Percentiles rank a stretch among this genome's conserved stretches.
These are phyloP conservation scores for Mycosphaerella sp. DNA, from an alignment of 2,329 filamentous ascomycete genomes.

Conservation along the genomic window DNA sequence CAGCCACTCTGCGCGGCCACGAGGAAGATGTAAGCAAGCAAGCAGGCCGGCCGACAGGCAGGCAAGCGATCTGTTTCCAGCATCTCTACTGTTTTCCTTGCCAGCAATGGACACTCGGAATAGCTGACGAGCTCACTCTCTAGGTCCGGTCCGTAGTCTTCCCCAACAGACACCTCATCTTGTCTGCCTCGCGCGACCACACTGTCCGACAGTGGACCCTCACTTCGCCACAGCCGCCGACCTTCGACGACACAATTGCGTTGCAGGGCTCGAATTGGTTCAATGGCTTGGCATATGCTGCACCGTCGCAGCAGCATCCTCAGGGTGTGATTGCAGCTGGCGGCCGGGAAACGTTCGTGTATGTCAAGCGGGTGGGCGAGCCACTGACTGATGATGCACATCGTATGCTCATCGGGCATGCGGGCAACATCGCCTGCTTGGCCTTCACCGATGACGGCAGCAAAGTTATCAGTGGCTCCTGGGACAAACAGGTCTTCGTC, in stretches of 20 bases:
- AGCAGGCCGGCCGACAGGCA: not conserved
- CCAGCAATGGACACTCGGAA: not conserved
- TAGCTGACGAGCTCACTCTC: slow-evolving; percentile 17
- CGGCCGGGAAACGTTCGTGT: slow-evolving; percentile 87
- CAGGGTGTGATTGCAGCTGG: slow-evolving; percentile 80
- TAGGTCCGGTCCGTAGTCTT: slow-evolving; percentile 85
- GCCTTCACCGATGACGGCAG: slow-evolving; percentile 66
- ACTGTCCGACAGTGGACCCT: slow-evolving; percentile 83
- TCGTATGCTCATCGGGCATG: slow-evolving; percentile 77
- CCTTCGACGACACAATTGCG: slow-evolving; percentile 70
- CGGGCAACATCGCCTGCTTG: slow-evolving; percentile 79
- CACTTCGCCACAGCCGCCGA: slow-evolving; percentile 56
- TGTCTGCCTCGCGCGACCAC: slow-evolving; percentile 87
- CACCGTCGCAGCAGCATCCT: slow-evolving; percentile 60
- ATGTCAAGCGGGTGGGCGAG: slow-evolving; percentile 68
- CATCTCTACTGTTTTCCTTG: not conserved
- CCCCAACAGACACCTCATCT: slow-evolving; percentile 61
- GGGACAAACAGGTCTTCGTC: slow-evolving; percentile 81
- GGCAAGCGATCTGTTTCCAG: not conserved
- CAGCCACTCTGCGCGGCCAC: slow-evolving; percentile 80
- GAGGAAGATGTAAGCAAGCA: slow-evolving; percentile 73
- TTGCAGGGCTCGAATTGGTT: slow-evolving; percentile 79
- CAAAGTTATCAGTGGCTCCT: slow-evolving; percentile 83
- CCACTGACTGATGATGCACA: slow-evolving; percentile 70
- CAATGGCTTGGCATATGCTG: slow-evolving; percentile 74